Percentiles rank a stretch among this genome's conserved stretches.
These are phyloP conservation scores for Thymus quinquecostatus DNA, from an alignment of 257 asterid species.

Conservation along the genomic window DNA sequence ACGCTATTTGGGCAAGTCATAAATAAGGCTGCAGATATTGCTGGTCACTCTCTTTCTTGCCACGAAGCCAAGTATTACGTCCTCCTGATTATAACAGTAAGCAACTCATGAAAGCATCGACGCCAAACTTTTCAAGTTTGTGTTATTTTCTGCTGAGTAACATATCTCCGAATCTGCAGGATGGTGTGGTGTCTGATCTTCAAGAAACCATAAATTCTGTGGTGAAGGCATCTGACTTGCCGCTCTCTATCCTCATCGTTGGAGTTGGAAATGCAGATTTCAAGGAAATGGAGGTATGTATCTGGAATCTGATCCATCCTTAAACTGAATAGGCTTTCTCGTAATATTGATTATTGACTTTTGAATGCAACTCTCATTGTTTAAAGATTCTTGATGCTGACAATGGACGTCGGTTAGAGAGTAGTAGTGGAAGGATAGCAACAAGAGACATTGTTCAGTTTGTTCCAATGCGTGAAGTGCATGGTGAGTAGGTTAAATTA, in stretches of 20 bases:
- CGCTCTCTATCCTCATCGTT: slow-evolving; percentile 73
- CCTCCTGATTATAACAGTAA: slow-evolving; percentile 72
- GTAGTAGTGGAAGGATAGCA: slow-evolving; percentile 74
- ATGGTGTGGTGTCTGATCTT: slow-evolving; percentile 71
- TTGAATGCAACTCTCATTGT: background rate
- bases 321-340: background rate
- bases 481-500: slow-evolving; percentile 38
- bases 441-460: slow-evolving; percentile 83
- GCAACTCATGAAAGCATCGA: slow-evolving; percentile 8
- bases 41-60: slow-evolving; percentile 53
- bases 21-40: slow-evolving; percentile 73
- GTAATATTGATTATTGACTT: too few species aligned
- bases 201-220: slow-evolving; percentile 67
- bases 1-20: slow-evolving; percentile 81
- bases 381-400: slow-evolving; percentile 80
- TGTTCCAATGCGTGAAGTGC: slow-evolving; percentile 87
- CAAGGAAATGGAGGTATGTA: slow-evolving; percentile 65
- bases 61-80: slow-evolving; percentile 62
- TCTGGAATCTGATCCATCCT: background rate
- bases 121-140: background rate
- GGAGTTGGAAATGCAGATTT: slow-evolving; percentile 90
- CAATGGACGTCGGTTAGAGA: slow-evolving; percentile 63
- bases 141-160: background rate
- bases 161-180: slow-evolving; percentile 42
- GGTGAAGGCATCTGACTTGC: slow-evolving; percentile 78